These are phyloP conservation scores for Umbelopsis ramanniana DNA, from an alignment of 192 early-diverging fungal species.

Conservation along the genomic window DNA sequence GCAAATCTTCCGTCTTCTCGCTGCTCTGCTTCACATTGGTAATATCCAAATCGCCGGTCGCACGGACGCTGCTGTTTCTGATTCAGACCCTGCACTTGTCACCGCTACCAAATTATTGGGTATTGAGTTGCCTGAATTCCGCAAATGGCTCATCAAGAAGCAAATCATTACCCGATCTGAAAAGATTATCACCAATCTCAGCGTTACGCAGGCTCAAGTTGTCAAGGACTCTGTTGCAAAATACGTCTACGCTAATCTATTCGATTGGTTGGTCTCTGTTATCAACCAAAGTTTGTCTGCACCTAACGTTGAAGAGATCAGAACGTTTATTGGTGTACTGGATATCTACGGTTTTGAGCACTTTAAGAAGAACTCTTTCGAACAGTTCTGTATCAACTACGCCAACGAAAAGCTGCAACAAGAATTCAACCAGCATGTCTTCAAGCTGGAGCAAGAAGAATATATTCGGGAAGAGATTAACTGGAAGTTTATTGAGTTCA, in stretches of 20 bases:
- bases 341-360: slow-evolving; percentile 99
- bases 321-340: slow-evolving; percentile 93
- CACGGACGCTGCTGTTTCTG: slow-evolving; percentile 73
- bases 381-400: slow-evolving; percentile 99
- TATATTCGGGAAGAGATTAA: slow-evolving; percentile 95
- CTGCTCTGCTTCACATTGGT: slow-evolving; percentile 93
- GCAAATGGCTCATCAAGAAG: slow-evolving; percentile 93
- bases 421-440: slow-evolving; percentile 97
- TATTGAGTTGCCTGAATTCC: slow-evolving; percentile 79
- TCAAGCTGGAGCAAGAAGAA: slow-evolving; percentile 99
- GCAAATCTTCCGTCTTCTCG: slow-evolving; percentile 90
- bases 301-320: slow-evolving; percentile 41
- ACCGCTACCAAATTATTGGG: slow-evolving; percentile 77
- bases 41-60: slow-evolving; percentile 86
- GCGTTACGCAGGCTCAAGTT: slow-evolving; percentile 70
- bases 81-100: slow-evolving; percentile 75
- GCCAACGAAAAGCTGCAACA: slow-evolving; percentile 99
- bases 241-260: slow-evolving; percentile 94
- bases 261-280: slow-evolving; percentile 94
- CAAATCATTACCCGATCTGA: slow-evolving; percentile 91
- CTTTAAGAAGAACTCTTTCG: slow-evolving; percentile 99
- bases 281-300: slow-evolving; percentile 84
- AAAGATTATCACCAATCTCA: slow-evolving; percentile 87
- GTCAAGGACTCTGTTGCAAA: slow-evolving; percentile 95
- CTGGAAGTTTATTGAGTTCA: slow-evolving; percentile 99